phyloP scores from a whole-genome alignment of 2,329 filamentous ascomycete species.

The Phaeoacremonium minimum region DNA sequence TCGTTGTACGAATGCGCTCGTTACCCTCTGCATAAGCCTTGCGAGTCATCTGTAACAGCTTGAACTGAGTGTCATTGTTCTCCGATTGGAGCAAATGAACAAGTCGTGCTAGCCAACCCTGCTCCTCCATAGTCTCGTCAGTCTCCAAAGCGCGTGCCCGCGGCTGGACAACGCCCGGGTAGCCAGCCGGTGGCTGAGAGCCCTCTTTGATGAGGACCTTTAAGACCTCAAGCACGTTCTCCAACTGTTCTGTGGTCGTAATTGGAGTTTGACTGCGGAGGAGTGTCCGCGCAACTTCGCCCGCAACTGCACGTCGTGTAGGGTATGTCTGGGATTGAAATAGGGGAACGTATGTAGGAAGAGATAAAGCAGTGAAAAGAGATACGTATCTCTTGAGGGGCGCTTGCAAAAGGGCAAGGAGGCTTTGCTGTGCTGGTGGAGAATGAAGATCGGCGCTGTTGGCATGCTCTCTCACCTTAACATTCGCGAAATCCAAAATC shows the following conservation, averaged over 20 bases:
- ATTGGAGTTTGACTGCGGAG: conserved; percentile 79
- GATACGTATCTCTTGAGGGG: conserved; percentile 88
- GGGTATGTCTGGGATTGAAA: conserved; percentile 90
- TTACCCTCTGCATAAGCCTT: conserved; percentile 89
- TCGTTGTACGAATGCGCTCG: conserved; percentile 93
- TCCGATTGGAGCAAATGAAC: conserved; percentile 80
- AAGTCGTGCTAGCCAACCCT: conserved; percentile 92
- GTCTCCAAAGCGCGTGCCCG: conserved; percentile 73
- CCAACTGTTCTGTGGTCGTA: conserved; percentile 71
- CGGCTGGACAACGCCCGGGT: conserved; percentile 75
- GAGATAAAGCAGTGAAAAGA: conserved; percentile 90
- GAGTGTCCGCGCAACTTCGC: conserved; percentile 79
- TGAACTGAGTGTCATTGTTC: conserved; percentile 91
- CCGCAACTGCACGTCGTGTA: conserved; percentile 84
- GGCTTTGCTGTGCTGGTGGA: conserved; percentile 77
- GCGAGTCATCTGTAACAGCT: conserved; percentile 80
- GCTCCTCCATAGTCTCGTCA: conserved; percentile 96
- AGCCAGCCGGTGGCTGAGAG: conserved; percentile 76
- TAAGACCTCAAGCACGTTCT: conserved; percentile 83
- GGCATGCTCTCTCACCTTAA: conserved; percentile 81
- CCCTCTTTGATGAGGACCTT: conserved; percentile 93
- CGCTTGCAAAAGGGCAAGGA: conserved; percentile 84
- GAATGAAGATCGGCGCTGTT: conserved; percentile 97
- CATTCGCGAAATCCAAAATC: conserved; percentile 80
- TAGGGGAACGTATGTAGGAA: conserved; percentile 88